Evolutionary conservation across 768 basidiomycete genomes (phyloP), one percentile per base, ranked within the genome.

Genomic region (Boletellus emodensis): DNA sequence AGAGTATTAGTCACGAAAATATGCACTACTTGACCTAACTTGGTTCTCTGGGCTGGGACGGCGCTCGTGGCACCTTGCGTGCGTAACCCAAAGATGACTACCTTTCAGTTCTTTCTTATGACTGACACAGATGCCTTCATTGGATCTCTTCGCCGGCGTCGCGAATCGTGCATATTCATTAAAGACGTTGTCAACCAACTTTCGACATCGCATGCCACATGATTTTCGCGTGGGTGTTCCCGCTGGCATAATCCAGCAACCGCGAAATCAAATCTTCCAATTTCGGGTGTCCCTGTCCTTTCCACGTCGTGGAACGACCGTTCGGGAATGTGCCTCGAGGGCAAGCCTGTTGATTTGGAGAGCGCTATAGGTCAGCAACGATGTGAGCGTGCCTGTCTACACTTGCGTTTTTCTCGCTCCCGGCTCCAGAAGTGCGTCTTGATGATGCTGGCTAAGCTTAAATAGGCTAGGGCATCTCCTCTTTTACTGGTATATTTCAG

Each of bases 371-470:
- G 40, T 50, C 34, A 45, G 28, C 41, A 26, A 20, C 50, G 55
- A 50, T 58, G 42, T 45, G 49, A 63, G 61, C 13, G 54, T 62
- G 28, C 44, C 49, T 61, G 50, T 48, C 57, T 38, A 24, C 44
- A 59, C 37, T 4, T 22, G 41, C n/a, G 41, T 44, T 35, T 34
- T 52, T 51, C 26, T 39, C 32, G 48, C 26, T 43, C 24, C 33
- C 44, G 43, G 49, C 56, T 57, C 45, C 42, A 51, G 43, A 49
- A 51, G 24, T 14, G 41, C 38, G 1, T 32, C 51, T 47, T 52
- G 44, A 22, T 18, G 12, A 44, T 30, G 52, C 48, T 22, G 13
- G 36, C 28, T n/a, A 20, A 24, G 35, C 43, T 51, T 65, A 50
- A 58, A 64, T 54, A 48, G 58, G 44, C 34, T 22, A 42, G 38